phyloP scores from a whole-genome alignment of 1,139 yeast species.

The Kodamaea plutei region DNA sequence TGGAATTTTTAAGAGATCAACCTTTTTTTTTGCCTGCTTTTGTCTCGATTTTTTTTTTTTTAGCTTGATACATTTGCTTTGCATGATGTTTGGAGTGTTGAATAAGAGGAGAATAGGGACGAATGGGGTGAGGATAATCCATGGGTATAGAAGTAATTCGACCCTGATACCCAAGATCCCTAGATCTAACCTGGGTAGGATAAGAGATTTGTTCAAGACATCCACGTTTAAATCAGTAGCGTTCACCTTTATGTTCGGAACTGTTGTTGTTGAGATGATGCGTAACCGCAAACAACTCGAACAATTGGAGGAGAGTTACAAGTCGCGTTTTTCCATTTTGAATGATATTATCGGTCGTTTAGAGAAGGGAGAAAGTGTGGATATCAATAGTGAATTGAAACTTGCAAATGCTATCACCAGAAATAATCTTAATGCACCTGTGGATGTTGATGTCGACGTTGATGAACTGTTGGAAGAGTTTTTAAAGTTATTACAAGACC shows the following conservation, averaged over 20 bases:
- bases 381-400: slow-evolving; percentile 34
- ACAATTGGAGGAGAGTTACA: slow-evolving; percentile 25
- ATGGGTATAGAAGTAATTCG: too few species aligned
- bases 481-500: slow-evolving; percentile 29
- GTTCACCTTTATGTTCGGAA: slow-evolving; percentile 37
- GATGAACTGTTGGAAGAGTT: slow-evolving; percentile 39
- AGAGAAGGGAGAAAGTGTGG: slow-evolving; percentile 29
- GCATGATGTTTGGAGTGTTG: too few species aligned
- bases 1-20: not conserved
- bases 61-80: too few species aligned
- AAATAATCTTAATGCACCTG: slow-evolving; percentile 27
- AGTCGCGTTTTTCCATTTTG: slow-evolving; percentile 29
- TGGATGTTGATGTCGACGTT: too few species aligned
- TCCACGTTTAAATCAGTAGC: slow-evolving; percentile 39
- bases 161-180: slow-evolving; percentile 6
- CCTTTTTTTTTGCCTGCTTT: slow-evolving; percentile 1
- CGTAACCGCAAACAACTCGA: slow-evolving; percentile 33
- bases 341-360: slow-evolving; percentile 29
- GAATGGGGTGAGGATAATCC: too few species aligned
- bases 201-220: slow-evolving; percentile 18
- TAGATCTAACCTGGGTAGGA: slow-evolving; percentile 2
- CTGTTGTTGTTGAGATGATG: slow-evolving; percentile 38
- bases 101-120: too few species aligned
- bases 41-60: slow-evolving; percentile 1
- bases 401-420: slow-evolving; percentile 35